Conservation (phyloP, 2,329 filamentous ascomycete genomes). For the Fusarium oxysporum region DNA sequence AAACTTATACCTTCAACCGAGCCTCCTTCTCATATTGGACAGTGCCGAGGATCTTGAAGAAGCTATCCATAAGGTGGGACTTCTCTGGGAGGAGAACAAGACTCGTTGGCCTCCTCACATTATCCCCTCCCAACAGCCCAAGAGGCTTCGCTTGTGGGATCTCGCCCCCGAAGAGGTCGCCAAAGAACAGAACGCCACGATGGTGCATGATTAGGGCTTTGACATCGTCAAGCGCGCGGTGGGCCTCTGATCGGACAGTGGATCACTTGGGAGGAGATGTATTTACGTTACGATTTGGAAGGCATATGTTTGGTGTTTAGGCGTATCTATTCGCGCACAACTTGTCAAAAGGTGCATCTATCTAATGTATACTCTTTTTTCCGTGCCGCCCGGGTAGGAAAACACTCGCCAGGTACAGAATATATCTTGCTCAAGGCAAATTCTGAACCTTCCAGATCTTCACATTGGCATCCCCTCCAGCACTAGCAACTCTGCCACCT, state of each 20-base stretch:
- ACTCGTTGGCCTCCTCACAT: constrained; percentile 51
- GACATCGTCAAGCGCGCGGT: constrained; percentile 12
- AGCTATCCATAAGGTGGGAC: constrained; percentile 53
- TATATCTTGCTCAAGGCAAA: constrained; percentile 44
- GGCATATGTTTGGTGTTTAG: constrained; percentile 27
- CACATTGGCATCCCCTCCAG: constrained; percentile 87
- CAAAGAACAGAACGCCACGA: constrained; percentile 52
- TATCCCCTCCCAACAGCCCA: constrained; percentile 27
- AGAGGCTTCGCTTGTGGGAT: constrained; percentile 51
- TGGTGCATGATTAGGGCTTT: constrained; percentile 54
- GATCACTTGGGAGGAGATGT: not conserved
- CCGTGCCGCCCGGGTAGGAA: constrained; percentile 5
- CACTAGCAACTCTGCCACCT: constrained; percentile 77
- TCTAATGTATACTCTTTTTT: constrained; percentile 11
- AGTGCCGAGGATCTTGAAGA: constrained; percentile 50
- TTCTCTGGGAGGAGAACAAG: constrained; percentile 52
- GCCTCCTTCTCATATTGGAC: not conserved
- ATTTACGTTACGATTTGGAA: not conserved
- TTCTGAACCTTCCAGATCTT: constrained; percentile 79
- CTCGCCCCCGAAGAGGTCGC: constrained; percentile 49
- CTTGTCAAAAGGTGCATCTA: constrained; percentile 25
- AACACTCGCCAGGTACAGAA: constrained; percentile 22
- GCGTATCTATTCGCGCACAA: constrained; percentile 13
- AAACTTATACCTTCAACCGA: not conserved
- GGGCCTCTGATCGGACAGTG: not conserved